Evolutionary conservation across 768 basidiomycete species (phyloP).

Genomic region (Tylopilus sp.): DNA sequence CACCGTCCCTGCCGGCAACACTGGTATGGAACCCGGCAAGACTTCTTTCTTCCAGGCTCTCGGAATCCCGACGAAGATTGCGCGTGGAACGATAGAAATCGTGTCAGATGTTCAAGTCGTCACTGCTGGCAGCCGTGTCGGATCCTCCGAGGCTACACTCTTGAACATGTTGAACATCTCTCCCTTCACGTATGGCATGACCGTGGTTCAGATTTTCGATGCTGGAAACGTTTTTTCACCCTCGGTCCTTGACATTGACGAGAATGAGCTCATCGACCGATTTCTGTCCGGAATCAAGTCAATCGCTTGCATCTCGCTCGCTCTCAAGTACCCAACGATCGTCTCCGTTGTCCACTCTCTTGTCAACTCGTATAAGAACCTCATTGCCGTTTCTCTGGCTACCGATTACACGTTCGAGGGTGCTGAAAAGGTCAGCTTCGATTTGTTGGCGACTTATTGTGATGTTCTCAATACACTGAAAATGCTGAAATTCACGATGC

Average conservation of each 20-base stretch:
- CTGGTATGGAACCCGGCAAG: constrained; percentile 99
- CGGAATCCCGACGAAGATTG: constrained; percentile 99
- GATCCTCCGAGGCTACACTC: constrained; percentile 94
- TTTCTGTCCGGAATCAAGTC: constrained; percentile 95
- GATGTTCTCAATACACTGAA: constrained; percentile 65
- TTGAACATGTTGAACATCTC: constrained; percentile 99
- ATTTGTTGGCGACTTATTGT: constrained; percentile 6
- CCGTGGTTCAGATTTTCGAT: constrained; percentile 95
- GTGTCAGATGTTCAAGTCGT: constrained; percentile 97
- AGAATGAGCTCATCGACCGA: constrained; percentile 84
- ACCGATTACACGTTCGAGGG: constrained; percentile 96
- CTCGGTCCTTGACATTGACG: constrained; percentile 88
- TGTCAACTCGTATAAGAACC: constrained; percentile 99
- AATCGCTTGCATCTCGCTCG: constrained; percentile 93
- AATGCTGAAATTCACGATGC: constrained; percentile 68
- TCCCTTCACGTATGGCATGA: constrained; percentile 99
- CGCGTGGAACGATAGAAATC: constrained; percentile 99
- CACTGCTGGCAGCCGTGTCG: constrained; percentile 87
- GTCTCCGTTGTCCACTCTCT: constrained; percentile 93
- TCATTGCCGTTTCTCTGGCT: constrained; percentile 80
- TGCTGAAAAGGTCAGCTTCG: constrained; percentile 74
- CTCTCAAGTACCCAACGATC: constrained; percentile 93
- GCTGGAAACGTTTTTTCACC: constrained; percentile 90
- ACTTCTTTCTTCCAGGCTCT: constrained; percentile 99
- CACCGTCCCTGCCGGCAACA: constrained; percentile 91